Conservation (phyloP, 192 early-diverging fungal species). For the Coemansia sp. region DNA sequence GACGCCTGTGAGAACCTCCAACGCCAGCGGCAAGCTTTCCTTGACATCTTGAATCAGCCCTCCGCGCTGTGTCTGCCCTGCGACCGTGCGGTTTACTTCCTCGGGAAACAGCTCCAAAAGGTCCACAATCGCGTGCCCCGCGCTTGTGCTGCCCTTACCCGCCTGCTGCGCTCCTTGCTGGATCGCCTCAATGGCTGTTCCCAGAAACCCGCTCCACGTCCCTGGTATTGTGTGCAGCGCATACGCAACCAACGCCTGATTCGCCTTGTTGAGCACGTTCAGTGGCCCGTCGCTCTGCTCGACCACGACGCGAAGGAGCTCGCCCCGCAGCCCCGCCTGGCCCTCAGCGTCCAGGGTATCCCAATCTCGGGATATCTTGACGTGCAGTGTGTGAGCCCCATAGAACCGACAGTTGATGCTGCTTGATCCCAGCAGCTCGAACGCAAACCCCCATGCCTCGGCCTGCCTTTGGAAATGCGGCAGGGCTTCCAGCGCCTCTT, state of each 20-base stretch:
- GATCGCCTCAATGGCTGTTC: constrained; percentile 17
- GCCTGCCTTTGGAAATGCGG: constrained; percentile 41
- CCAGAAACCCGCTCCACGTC: constrained; percentile 26
- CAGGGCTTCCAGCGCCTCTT: constrained; percentile 41
- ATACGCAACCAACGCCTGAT: constrained; percentile 39
- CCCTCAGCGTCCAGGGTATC: constrained; percentile 44
- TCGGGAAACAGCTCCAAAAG: constrained; percentile 44
- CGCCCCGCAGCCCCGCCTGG: constrained; percentile 27
- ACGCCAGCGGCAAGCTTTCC: constrained; percentile 19
- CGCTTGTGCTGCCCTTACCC: constrained; percentile 14
- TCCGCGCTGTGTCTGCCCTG: constrained; percentile 17
- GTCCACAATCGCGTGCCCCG: constrained; percentile 34
- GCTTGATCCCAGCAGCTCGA: constrained; percentile 30
- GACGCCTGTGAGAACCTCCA: constrained; percentile 30
- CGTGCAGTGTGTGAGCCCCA: constrained; percentile 48
- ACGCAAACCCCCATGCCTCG: constrained; percentile 47
- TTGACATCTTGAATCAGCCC: constrained; percentile 31
- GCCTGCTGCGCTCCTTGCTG: constrained; percentile 10
- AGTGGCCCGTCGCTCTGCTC: constrained; percentile 32
- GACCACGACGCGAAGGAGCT: constrained; percentile 35
- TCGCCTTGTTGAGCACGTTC: constrained; percentile 40
- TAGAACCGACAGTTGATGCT: constrained; percentile 48
- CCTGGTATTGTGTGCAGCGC: constrained; percentile 32
- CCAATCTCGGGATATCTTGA: constrained; percentile 42
- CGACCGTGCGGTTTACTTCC: constrained; percentile 31